Evolutionary conservation across 2,329 filamentous ascomycete genomes (phyloP).

Genomic region (Calonectria ilicicola): DNA sequence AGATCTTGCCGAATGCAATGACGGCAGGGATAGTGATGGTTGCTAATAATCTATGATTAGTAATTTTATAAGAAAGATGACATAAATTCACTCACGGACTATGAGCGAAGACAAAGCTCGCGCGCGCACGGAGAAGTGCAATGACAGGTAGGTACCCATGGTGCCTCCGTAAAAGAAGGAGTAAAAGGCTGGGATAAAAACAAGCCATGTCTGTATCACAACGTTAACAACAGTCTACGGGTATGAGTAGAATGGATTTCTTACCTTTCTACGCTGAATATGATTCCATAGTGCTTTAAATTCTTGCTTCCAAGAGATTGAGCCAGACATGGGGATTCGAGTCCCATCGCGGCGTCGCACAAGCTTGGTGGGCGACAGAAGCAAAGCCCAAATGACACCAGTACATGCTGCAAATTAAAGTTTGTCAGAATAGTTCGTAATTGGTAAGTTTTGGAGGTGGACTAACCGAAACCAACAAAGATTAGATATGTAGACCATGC

Average conservation of each 20-base stretch:
- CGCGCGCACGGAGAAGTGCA: constrained; percentile 48
- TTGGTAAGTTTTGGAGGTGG: neutral
- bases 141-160: constrained; percentile 49
- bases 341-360: constrained; percentile 23
- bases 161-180: constrained; percentile 54
- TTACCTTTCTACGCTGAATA: constrained; percentile 19
- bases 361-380: constrained; percentile 17
- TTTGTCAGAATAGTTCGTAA: neutral
- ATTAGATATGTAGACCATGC: constrained; percentile 26
- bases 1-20: constrained; percentile 13
- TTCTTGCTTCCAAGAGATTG: constrained; percentile 20
- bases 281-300: constrained; percentile 19
- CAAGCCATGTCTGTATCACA: constrained; percentile 43
- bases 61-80: neutral
- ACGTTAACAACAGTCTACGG: neutral
- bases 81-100: constrained; percentile 7
- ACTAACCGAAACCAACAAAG: constrained; percentile 25
- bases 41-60: neutral
- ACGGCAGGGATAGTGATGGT: constrained; percentile 16
- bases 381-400: constrained; percentile 22
- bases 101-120: constrained; percentile 37
- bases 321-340: constrained; percentile 7
- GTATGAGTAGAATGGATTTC: neutral
- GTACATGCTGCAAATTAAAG: constrained; percentile 7
- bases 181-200: constrained; percentile 50